Evolutionary conservation across 768 basidiomycete species (phyloP).

Genomic region (Lactarius hengduanensis): DNA sequence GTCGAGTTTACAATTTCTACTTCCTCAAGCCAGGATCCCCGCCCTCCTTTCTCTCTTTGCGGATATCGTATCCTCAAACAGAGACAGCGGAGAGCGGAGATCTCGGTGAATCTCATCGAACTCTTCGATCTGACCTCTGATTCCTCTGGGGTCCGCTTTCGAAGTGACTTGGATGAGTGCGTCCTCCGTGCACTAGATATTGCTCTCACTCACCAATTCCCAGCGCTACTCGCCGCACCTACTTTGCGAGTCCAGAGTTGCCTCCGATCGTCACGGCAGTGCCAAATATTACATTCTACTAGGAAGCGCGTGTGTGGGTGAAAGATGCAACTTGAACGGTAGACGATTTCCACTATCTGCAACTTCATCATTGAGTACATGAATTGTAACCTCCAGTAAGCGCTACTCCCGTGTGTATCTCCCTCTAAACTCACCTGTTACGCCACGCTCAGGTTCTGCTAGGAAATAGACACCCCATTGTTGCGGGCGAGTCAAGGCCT

Average conservation of each 20-base stretch:
- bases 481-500: constrained; percentile 73
- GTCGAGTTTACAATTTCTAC: constrained; percentile 21
- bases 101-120: constrained; percentile 5
- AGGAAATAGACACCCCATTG: constrained; percentile 62
- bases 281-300: constrained; percentile 52
- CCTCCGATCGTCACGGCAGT: constrained; percentile 50
- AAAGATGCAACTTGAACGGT: constrained; percentile 42
- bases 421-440: background rate
- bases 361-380: constrained; percentile 83
- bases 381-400: constrained; percentile 71
- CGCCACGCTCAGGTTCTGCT: constrained; percentile 54
- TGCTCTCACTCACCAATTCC: constrained; percentile 1
- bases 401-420: background rate
- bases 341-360: constrained; percentile 56
- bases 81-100: background rate
- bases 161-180: constrained; percentile 69
- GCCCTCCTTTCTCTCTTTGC: constrained; percentile 22
- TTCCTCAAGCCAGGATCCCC: constrained; percentile 21
- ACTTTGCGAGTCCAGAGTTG: constrained; percentile 50
- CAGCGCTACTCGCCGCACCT: constrained; percentile 63
- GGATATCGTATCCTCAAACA: background rate
- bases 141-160: background rate
- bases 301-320: constrained; percentile 30
- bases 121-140: constrained; percentile 23
- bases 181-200: background rate